A percentile compares a stretch with the other conserved stretches of the same genome.
Evolutionary conservation across 176 grass and related monocot species (phyloP).

Genomic region (Avena sativa): DNA sequence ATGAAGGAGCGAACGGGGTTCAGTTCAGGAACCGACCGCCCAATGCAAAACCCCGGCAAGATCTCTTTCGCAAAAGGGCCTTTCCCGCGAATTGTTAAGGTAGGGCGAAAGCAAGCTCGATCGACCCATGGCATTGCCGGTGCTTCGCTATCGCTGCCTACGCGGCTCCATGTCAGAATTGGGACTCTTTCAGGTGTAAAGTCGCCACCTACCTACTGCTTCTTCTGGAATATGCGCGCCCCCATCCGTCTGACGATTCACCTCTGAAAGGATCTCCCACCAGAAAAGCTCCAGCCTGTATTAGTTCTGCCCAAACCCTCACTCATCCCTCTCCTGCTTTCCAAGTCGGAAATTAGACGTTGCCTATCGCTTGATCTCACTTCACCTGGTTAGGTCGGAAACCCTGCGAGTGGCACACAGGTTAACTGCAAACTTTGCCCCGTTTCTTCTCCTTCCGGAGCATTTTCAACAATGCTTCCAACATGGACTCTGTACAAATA

Average conservation of each 20-base stretch:
- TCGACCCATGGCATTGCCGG: neutral
- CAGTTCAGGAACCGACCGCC: constrained; percentile 26
- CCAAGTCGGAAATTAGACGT: neutral
- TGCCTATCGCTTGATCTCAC: neutral
- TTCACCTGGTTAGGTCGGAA: constrained; percentile 13
- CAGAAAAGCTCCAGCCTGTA: constrained; percentile 41
- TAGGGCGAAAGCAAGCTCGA: neutral
- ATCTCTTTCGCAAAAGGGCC: constrained; percentile 24
- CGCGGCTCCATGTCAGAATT: constrained; percentile 62
- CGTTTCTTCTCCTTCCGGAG: neutral
- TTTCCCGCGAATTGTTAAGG: constrained; percentile 37
- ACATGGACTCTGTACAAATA: neutral
- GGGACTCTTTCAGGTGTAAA: constrained; percentile 44
- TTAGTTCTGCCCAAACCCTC: neutral
- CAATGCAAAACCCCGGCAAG: constrained; percentile 39
- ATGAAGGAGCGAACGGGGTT: neutral
- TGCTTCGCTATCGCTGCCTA: constrained; percentile 49
- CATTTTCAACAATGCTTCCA: constrained; percentile 14
- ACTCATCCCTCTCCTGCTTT: neutral
- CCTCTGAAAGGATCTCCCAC: constrained; percentile 52
- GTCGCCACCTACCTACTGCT: constrained; percentile 50
- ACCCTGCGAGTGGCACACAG: neutral
- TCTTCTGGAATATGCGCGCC: constrained; percentile 48
- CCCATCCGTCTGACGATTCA: constrained; percentile 42
- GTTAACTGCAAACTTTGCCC: neutral